These are phyloP conservation scores for Ceratocystiopsis brevicomis DNA, from an alignment of 2,329 filamentous ascomycete species.

Conservation along the genomic window DNA sequence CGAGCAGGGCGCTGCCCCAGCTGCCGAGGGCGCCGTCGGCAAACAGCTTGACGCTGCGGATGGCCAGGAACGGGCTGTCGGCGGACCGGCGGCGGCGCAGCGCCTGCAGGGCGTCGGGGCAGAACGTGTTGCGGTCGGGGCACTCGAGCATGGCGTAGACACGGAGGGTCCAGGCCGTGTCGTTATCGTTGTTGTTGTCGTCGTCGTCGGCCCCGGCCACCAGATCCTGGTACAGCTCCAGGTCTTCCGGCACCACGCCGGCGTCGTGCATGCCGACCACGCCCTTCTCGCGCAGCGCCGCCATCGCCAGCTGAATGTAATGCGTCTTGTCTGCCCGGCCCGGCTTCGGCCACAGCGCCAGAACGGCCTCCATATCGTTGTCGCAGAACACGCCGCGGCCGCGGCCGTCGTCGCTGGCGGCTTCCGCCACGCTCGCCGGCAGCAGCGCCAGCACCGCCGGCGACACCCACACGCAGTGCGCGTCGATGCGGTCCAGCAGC, in stretches of 20 bases:
- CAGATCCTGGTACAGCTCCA: conserved; percentile 35
- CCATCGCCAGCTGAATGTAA: conserved; percentile 42
- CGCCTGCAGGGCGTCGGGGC: conserved; percentile 29
- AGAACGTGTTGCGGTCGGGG: conserved; percentile 42
- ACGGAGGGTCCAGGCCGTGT: conserved; percentile 37
- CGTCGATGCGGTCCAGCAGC: conserved; percentile 52
- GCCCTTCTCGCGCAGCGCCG: conserved; percentile 41
- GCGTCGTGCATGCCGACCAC: conserved; percentile 53
- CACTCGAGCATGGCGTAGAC: conserved; percentile 55
- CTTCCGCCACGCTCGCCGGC: conserved; percentile 24
- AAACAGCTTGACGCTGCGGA: conserved; percentile 51
- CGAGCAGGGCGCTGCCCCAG: conserved; percentile 55
- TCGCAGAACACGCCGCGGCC: conserved; percentile 54
- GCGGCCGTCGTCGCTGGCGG: conserved; percentile 29
- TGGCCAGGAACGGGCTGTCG: conserved; percentile 30
- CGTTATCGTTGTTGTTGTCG: conserved; percentile 18
- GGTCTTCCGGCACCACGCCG: conserved; percentile 35
- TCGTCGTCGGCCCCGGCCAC: conserved; percentile 11
- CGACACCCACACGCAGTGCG: conserved; percentile 53
- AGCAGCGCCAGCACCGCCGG: conserved; percentile 42
- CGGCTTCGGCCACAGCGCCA: conserved; percentile 37
- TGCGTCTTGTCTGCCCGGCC: conserved; percentile 29
- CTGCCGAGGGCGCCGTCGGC: conserved; percentile 51
- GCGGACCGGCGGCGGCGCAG: conserved; percentile 15
- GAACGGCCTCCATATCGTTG: conserved; percentile 48